Conservation (phyloP, 2,329 filamentous ascomycete species). For the Sarocladium oryzae region DNA sequence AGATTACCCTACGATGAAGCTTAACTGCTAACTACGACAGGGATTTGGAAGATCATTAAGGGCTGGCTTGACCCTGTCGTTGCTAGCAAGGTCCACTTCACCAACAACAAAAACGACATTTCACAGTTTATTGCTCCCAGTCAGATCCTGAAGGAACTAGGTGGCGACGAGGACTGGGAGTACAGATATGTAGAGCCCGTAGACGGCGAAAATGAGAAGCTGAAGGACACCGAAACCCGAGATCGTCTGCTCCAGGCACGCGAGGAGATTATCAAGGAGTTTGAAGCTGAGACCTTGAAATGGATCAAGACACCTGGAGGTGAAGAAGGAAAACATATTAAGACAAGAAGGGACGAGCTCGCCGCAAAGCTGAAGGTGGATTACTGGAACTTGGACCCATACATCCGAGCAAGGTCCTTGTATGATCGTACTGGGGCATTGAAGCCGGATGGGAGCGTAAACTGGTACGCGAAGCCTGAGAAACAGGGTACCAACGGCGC, state of each 20-base stretch:
- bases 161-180: constrained; percentile 77
- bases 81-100: constrained; percentile 89
- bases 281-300: constrained; percentile 64
- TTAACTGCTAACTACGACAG: constrained; percentile 30
- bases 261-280: constrained; percentile 60
- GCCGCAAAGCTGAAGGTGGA: constrained; percentile 60
- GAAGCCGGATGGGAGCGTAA: constrained; percentile 56
- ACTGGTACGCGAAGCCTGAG: constrained; percentile 52
- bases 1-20: too few relatives aligned
- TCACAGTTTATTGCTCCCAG: constrained; percentile 64
- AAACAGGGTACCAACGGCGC: constrained; percentile 12
- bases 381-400: constrained; percentile 89
- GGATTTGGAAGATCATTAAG: constrained; percentile 92
- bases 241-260: constrained; percentile 60
- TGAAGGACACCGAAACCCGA: constrained; percentile 59
- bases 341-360: constrained; percentile 53
- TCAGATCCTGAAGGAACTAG: constrained; percentile 75
- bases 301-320: constrained; percentile 57
- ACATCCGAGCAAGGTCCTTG: constrained; percentile 71
- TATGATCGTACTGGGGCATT: constrained; percentile 80
- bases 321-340: constrained; percentile 38
- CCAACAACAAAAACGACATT: constrained; percentile 72
- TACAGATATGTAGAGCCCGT: constrained; percentile 77
- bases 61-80: constrained; percentile 98
- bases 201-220: constrained; percentile 66